Evolutionary conservation across 495 filamentous ascomycete species (phyloP), one percentile per base, ranked within the genome.

Genomic region (Penicillium roqueforti): DNA sequence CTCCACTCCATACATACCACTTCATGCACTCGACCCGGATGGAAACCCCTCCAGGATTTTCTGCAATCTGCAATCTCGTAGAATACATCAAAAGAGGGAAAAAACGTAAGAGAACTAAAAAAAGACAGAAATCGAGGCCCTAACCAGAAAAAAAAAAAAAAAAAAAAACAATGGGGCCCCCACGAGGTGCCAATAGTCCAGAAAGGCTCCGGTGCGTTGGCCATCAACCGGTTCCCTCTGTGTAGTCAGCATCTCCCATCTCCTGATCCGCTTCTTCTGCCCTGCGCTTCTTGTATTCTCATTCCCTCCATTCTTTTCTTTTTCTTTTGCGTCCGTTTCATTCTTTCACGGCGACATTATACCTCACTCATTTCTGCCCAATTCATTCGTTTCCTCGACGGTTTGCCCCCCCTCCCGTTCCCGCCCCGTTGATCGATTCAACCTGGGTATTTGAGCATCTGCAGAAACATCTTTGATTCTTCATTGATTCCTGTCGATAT

Each of bases 331-430:
- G 65, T 53, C 69, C 70, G 71, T 73, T 73, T 66, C 73, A 73
- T 69, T 73, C 71, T 69, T 74, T 74, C 58, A 70, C 69, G 68
- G 63, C 67, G 65, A 62, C 53, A 49, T 36, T 16, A 36, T 66
- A 59, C n/a, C n/a, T 53, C 65, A 50, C 65, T 66, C 65, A 31
- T 52, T 66, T 68, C 56, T 54, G 22, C 49, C 57, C 55, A 46
- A 40, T 51, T 54, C 39, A 45, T 67, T 72, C 61, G 55, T 53
- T 68, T 70, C 55, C 47, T 55, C 54, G 61, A 59, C 69, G 61
- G 60, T 58, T 54, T 54, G 28, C 18, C 22, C 53, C 22, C 53
- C 49, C 59, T 2, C 46, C 59, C 61, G 58, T 65, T 62, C 51
- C n/a, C 51, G 42, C 45, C 50, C 57, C 54, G 57, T 69, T 68